These are phyloP conservation scores for Aspergillus tamarii DNA, from an alignment of 2,329 filamentous ascomycete species.

Conservation along the genomic window DNA sequence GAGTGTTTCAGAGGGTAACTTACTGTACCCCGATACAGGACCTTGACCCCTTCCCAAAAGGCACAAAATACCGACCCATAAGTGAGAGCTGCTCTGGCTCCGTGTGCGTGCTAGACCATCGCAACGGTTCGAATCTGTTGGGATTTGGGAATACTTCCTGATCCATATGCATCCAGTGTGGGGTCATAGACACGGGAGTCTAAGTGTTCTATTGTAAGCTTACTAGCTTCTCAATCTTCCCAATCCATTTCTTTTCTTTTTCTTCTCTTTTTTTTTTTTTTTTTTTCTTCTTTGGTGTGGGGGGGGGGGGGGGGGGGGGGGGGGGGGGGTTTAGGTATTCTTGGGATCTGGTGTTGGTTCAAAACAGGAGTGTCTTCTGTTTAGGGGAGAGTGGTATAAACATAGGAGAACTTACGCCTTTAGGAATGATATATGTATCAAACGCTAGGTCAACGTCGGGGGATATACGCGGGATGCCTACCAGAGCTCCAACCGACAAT, in stretches of 20 bases:
- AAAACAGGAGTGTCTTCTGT: no score
- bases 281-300: no score
- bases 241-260: background rate
- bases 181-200: slow-evolving; percentile 5
- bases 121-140: background rate
- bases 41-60: slow-evolving; percentile 5
- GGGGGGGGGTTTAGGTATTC: no score
- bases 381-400: no score
- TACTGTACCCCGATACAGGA: slow-evolving; percentile 3
- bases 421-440: background rate
- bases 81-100: background rate
- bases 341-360: background rate
- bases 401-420: background rate
- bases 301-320: no score
- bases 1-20: background rate
- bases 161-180: slow-evolving; percentile 8
- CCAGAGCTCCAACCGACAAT: background rate
- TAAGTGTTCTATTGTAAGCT: background rate
- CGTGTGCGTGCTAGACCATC: background rate
- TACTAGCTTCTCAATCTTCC: no score
- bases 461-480: background rate
- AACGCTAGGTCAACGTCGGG: background rate
- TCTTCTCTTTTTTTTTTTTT: no score
- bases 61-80: background rate
- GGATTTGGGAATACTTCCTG: slow-evolving; percentile 1